Evolutionary conservation across 306 rosid genomes (phyloP).

Genomic region (Sesbania bispinosa): DNA sequence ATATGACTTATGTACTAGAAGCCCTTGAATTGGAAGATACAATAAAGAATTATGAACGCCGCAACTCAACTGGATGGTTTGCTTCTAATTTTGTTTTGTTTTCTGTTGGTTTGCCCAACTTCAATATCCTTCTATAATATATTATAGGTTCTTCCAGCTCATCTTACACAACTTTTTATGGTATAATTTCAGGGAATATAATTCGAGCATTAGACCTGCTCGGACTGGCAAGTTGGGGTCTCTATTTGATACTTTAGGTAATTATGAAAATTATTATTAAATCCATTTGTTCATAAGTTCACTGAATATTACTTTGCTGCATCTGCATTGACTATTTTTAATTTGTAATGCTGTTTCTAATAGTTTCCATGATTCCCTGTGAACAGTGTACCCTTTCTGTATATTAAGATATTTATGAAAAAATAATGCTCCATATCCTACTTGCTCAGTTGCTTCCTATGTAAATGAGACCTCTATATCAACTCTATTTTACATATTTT

Average conservation of each 20-base stretch:
- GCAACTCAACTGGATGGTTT: conserved; percentile 88
- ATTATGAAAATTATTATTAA: conserved; percentile 17
- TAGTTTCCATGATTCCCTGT: not conserved
- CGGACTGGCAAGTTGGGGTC: conserved; percentile 74
- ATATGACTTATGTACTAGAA: conserved; percentile 65
- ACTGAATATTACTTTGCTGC: not conserved
- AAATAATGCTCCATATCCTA: not conserved
- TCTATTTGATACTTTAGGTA: conserved; percentile 72
- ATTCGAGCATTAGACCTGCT: conserved; percentile 73
- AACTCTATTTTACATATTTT: not conserved
- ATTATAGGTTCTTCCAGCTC: conserved; percentile 22
- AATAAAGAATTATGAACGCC: conserved; percentile 68
- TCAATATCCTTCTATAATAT: not conserved
- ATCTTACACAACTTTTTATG: conserved; percentile 13
- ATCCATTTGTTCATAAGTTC: conserved; percentile 2
- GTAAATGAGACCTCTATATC: not conserved
- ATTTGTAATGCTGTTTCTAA: not conserved
- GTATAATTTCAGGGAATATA: conserved; percentile 66
- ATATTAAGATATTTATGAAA: not conserved
- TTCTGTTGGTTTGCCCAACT: not conserved
- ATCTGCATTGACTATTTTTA: not conserved
- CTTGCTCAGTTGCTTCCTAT: conserved; percentile 15
- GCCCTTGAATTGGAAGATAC: conserved; percentile 98
- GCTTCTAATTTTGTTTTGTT: conserved; percentile 30
- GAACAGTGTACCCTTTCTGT: not conserved